phyloP scores from a whole-genome alignment of 345 rosid genomes.

The Boechera retrofracta region DNA sequence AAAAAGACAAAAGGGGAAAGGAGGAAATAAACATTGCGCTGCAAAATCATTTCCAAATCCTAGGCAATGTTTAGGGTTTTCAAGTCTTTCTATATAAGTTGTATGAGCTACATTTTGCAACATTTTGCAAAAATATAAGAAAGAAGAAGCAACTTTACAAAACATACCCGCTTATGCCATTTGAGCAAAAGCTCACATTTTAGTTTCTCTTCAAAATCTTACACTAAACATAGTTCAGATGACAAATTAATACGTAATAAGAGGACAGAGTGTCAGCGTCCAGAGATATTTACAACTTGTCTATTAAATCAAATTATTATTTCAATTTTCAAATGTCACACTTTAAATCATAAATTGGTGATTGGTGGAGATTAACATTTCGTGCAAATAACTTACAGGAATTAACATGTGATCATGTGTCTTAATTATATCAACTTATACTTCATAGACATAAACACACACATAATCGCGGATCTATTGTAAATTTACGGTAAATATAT shows the following conservation, averaged over 20 bases:
- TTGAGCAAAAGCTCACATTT: too few species aligned
- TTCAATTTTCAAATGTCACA: neutral
- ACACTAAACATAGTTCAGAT: neutral
- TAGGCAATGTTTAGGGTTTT: too few species aligned
- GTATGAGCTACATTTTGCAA: too few species aligned
- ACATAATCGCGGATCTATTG: conserved; percentile 6
- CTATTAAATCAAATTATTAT: conserved; percentile 9
- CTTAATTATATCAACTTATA: conserved; percentile 9
- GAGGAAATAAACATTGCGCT: too few species aligned
- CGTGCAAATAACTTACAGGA: neutral
- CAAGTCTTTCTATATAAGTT: too few species aligned
- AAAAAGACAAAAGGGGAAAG: too few species aligned
- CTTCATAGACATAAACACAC: neutral
- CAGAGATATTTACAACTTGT: neutral
- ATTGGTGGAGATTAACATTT: neutral
- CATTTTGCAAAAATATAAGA: too few species aligned
- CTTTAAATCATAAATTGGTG: neutral
- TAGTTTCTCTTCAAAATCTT: too few species aligned
- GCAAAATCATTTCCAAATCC: too few species aligned
- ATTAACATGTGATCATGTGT: conserved; percentile 20
- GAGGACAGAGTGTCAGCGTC: neutral
- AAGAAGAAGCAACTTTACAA: too few species aligned
- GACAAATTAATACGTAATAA: neutral
- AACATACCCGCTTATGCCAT: too few species aligned
- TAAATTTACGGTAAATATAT: neutral